Percentiles rank a stretch among this genome's conserved stretches.
These are phyloP conservation scores for Saitozyma sp. DNA, from an alignment of 768 basidiomycete species.

Conservation along the genomic window DNA sequence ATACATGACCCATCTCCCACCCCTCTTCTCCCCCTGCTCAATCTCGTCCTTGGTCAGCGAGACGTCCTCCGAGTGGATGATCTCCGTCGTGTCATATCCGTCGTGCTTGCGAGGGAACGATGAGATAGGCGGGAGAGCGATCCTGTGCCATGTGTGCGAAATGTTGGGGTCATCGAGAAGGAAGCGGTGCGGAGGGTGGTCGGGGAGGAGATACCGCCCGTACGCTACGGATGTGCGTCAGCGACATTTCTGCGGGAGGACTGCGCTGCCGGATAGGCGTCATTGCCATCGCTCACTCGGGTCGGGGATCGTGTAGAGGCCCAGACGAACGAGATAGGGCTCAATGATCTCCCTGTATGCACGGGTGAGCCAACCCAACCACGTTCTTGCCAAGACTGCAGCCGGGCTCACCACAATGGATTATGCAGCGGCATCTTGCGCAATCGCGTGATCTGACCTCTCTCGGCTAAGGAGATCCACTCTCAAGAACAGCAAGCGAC, in stretches of 20 bases:
- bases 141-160: slow-evolving; percentile 38
- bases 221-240: slow-evolving; percentile 30
- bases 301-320: slow-evolving; percentile 48
- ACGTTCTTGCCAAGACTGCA: neutral
- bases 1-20: slow-evolving; percentile 52
- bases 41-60: slow-evolving; percentile 46
- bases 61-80: slow-evolving; percentile 48
- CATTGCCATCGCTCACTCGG: slow-evolving; percentile 34
- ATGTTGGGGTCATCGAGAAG: slow-evolving; percentile 43
- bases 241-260: neutral
- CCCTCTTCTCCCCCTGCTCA: slow-evolving; percentile 20
- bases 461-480: too few relatives aligned
- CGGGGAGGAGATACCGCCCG: slow-evolving; percentile 49
- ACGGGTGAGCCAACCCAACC: neutral
- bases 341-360: slow-evolving; percentile 46
- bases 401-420: slow-evolving; percentile 30
- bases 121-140: slow-evolving; percentile 42
- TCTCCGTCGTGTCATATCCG: slow-evolving; percentile 41
- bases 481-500: too few relatives aligned
- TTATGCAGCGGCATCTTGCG: slow-evolving; percentile 29
- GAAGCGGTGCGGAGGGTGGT: slow-evolving; percentile 41
- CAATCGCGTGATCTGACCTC: neutral
- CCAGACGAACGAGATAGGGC: slow-evolving; percentile 40
- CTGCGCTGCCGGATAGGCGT: too few relatives aligned
- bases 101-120: slow-evolving; percentile 25